A percentile compares a stretch with the other conserved stretches of the same genome.
Evolutionary conservation across 495 filamentous ascomycete species (phyloP).

Genomic region (Lophiotrema nucula): DNA sequence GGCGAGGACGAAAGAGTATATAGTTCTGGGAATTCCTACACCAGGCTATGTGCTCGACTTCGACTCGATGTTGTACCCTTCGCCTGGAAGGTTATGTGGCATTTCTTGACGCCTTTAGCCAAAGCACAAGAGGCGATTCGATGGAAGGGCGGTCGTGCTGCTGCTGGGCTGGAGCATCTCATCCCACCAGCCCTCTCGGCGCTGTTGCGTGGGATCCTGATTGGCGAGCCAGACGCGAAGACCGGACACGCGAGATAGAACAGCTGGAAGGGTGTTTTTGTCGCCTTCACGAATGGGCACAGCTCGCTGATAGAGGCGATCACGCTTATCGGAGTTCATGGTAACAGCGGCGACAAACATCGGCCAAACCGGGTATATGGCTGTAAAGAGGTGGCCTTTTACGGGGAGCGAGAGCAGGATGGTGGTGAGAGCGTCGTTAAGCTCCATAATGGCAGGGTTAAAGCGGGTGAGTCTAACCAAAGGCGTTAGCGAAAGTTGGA

Average conservation of each 20-base stretch:
- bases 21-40: too few species aligned
- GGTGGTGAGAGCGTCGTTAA: slow-evolving; percentile 22
- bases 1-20: too few species aligned
- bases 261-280: slow-evolving; percentile 27
- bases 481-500: not conserved
- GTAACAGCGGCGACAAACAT: slow-evolving; percentile 27
- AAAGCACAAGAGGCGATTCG: slow-evolving; percentile 23
- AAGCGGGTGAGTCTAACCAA: slow-evolving; percentile 18
- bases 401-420: slow-evolving; percentile 28
- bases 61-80: too few species aligned
- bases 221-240: slow-evolving; percentile 26
- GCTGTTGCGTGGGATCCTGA: slow-evolving; percentile 15
- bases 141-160: slow-evolving; percentile 16
- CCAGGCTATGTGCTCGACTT: too few species aligned
- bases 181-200: slow-evolving; percentile 29
- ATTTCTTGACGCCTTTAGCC: slow-evolving; percentile 5
- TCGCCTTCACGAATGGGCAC: slow-evolving; percentile 27
- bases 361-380: slow-evolving; percentile 28
- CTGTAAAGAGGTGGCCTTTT: slow-evolving; percentile 27
- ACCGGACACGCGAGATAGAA: slow-evolving; percentile 23
- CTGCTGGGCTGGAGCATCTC: slow-evolving; percentile 24
- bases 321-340: slow-evolving; percentile 22
- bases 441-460: slow-evolving; percentile 22
- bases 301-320: slow-evolving; percentile 26
- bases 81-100: too few species aligned